These are phyloP conservation scores for Yarrowia hollandica DNA, from an alignment of 805 yeast genomes.

Conservation along the genomic window DNA sequence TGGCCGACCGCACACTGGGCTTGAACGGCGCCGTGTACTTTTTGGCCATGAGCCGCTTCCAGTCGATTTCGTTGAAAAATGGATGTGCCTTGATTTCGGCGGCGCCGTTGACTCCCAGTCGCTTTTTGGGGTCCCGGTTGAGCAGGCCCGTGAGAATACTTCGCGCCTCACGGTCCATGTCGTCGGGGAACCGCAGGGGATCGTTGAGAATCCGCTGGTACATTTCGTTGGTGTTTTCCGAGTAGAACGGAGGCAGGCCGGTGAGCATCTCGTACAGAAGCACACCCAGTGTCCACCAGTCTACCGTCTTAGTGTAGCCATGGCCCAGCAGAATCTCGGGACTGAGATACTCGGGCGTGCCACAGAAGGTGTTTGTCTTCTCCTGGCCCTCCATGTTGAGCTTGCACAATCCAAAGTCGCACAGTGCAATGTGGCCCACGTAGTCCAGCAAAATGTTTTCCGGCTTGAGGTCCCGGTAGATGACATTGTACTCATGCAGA, in stretches of 20 bases:
- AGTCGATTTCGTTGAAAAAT: constrained; percentile 85
- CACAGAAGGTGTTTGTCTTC: constrained; percentile 88
- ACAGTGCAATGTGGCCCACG: constrained; percentile 95
- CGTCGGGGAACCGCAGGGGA: constrained; percentile 84
- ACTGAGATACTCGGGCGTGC: constrained; percentile 96
- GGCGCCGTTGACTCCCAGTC: constrained; percentile 80
- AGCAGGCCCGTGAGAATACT: constrained; percentile 72
- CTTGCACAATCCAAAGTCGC: constrained; percentile 97
- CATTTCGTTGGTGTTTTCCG: constrained; percentile 90
- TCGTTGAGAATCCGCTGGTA: constrained; percentile 89
- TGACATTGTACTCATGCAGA: constrained; percentile 85
- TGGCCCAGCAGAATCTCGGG: constrained; percentile 90
- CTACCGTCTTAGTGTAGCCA: constrained; percentile 94
- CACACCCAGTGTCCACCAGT: constrained; percentile 98
- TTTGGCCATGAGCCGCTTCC: constrained; percentile 79
- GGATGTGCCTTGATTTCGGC: constrained; percentile 79
- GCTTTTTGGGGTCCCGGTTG: constrained; percentile 78
- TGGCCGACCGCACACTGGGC: constrained; percentile 81
- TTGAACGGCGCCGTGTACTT: constrained; percentile 94
- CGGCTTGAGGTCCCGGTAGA: constrained; percentile 94
- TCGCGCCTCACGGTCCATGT: constrained; percentile 82
- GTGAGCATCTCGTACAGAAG: constrained; percentile 93
- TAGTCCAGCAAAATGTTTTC: constrained; percentile 92
- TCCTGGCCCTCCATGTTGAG: constrained; percentile 89
- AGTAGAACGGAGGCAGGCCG: constrained; percentile 95